Conservation (phyloP, 148 eudicot species). For the Dianthus caryophyllus region DNA sequence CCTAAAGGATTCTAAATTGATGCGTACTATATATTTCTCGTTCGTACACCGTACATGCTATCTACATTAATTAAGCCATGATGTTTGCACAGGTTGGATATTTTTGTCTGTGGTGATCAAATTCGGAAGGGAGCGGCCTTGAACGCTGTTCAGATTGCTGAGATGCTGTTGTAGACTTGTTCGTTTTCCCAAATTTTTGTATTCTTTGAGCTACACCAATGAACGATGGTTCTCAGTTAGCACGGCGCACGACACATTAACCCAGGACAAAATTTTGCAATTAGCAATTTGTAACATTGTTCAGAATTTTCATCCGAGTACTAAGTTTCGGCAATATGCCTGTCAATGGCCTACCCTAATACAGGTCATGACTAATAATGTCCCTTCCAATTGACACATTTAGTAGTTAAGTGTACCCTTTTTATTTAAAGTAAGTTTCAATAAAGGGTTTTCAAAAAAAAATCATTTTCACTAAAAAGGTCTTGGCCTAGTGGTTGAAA, state of each 20-base stretch:
- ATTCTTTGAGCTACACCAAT: conserved; percentile 9
- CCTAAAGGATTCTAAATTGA: not conserved
- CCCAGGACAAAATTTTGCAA: conserved; percentile 14
- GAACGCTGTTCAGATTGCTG: conserved; percentile 93
- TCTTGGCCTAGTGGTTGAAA: too few species aligned
- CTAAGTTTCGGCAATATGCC: not conserved
- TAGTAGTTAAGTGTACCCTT: too few species aligned
- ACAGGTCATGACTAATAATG: too few species aligned
- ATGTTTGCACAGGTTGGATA: conserved; percentile 67
- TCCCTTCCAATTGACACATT: too few species aligned
- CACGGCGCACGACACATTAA: conserved; percentile 1
- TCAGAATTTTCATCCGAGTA: not conserved
- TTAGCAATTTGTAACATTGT: conserved; percentile 10
- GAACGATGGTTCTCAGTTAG: not conserved
- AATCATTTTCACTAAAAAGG: too few species aligned
- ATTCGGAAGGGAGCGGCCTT: conserved; percentile 97
- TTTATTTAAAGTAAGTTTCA: too few species aligned
- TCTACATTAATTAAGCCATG: not conserved
- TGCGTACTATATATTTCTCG: not conserved
- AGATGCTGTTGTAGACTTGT: conserved; percentile 60
- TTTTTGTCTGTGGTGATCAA: conserved; percentile 97
- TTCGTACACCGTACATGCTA: not conserved
- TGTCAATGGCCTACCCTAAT: too few species aligned
- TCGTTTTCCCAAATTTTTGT: conserved; percentile 13
- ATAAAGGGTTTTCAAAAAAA: too few species aligned